Evolutionary conservation across 495 filamentous ascomycete genomes (phyloP).

Genomic region (Aspergillus mulundensis): DNA sequence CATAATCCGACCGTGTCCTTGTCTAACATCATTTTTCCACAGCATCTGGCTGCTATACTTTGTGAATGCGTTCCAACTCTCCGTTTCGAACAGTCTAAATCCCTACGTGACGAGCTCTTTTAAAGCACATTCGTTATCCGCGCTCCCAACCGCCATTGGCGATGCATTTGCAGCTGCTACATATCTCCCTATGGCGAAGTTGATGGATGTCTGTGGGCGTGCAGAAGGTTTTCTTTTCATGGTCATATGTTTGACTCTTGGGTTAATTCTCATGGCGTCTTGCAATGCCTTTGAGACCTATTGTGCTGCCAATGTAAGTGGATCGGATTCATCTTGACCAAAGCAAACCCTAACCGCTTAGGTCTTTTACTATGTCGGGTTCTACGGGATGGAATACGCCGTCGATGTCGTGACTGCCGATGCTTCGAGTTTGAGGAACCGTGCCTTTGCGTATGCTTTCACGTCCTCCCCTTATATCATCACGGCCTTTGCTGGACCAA

Average conservation of each 20-base stretch:
- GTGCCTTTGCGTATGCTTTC: conserved; percentile 56
- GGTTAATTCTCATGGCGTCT: conserved; percentile 45
- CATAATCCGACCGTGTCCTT: background rate
- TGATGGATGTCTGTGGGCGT: conserved; percentile 62
- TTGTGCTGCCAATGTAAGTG: conserved; percentile 41
- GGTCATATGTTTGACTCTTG: conserved; percentile 30
- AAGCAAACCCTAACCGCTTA: conserved; percentile 1
- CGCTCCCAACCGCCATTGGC: conserved; percentile 23
- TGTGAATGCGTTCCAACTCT: conserved; percentile 16
- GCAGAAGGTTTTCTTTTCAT: conserved; percentile 47
- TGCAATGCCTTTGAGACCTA: conserved; percentile 43
- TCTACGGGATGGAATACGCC: conserved; percentile 52
- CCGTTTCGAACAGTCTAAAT: conserved; percentile 17
- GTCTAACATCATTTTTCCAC: background rate
- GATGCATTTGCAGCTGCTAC: conserved; percentile 54
- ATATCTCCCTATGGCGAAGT: conserved; percentile 60
- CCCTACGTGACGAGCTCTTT: conserved; percentile 32
- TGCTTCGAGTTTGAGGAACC: conserved; percentile 53
- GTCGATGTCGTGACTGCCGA: conserved; percentile 58
- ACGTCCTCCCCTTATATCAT: conserved; percentile 48
- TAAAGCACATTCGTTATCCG: conserved; percentile 29
- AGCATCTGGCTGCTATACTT: conserved; percentile 28
- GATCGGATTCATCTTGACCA: background rate
- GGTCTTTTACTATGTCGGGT: conserved; percentile 50
- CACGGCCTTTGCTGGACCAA: conserved; percentile 38